Percentiles rank a stretch among this genome's conserved stretches.
Evolutionary conservation across 495 filamentous ascomycete species (phyloP).

Genomic region (Trichoderma reesei): DNA sequence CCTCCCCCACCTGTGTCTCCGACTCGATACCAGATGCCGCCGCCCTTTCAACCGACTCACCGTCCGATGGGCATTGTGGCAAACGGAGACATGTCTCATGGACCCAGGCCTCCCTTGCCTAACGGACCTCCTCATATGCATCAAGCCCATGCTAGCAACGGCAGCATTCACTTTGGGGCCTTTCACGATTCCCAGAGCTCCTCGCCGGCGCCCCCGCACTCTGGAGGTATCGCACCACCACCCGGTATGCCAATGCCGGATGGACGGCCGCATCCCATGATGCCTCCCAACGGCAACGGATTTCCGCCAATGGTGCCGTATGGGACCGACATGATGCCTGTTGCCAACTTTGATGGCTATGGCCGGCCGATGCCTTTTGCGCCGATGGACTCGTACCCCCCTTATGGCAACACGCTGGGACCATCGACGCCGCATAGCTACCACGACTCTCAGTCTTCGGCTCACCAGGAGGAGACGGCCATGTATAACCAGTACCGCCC

Average conservation of each 20-base stretch:
- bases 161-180: slow-evolving; percentile 9
- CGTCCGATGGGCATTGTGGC: neutral
- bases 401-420: slow-evolving; percentile 27
- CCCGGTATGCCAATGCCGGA: slow-evolving; percentile 3
- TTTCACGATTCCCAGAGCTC: slow-evolving; percentile 7
- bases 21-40: slow-evolving; percentile 10
- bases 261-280: slow-evolving; percentile 8
- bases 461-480: slow-evolving; percentile 25
- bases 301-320: slow-evolving; percentile 4
- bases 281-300: slow-evolving; percentile 1
- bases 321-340: neutral
- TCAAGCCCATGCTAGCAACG: slow-evolving; percentile 8
- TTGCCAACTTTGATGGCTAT: neutral
- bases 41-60: slow-evolving; percentile 8
- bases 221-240: slow-evolving; percentile 12
- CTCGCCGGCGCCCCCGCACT: slow-evolving; percentile 10
- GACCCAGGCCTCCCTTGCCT: neutral
- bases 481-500: slow-evolving; percentile 20
- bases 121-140: slow-evolving; percentile 7
- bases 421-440: slow-evolving; percentile 45
- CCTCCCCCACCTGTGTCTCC: slow-evolving; percentile 1
- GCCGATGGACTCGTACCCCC: slow-evolving; percentile 26
- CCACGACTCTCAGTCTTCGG: slow-evolving; percentile 43
- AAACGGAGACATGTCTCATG: neutral
- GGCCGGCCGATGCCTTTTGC: slow-evolving; percentile 1